Evolutionary conservation across 116 monocot genomes (phyloP).

Genomic region (Papilionanthe hybrid): DNA sequence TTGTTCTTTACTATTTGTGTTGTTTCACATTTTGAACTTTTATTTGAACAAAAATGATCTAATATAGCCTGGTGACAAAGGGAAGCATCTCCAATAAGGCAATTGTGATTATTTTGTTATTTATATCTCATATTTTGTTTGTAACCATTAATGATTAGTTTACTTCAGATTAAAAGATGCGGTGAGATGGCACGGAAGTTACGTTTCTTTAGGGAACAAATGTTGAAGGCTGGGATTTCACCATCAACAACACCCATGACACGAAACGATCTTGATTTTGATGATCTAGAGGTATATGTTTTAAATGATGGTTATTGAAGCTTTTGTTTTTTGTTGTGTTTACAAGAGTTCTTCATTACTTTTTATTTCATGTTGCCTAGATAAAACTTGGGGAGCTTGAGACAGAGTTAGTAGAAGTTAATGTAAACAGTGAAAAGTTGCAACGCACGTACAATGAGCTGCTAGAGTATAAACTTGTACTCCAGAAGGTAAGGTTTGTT

Average conservation of each 20-base stretch:
- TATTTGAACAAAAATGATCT: not conserved
- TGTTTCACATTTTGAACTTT: not conserved
- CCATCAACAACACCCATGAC: slow-evolving; percentile 37
- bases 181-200: slow-evolving; percentile 98
- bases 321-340: slow-evolving; percentile 4
- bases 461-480: slow-evolving; percentile 85
- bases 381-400: slow-evolving; percentile 90
- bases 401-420: slow-evolving; percentile 89
- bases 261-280: slow-evolving; percentile 52
- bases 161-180: slow-evolving; percentile 86
- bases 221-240: slow-evolving; percentile 71
- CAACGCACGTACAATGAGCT: slow-evolving; percentile 90
- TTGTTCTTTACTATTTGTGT: not conserved
- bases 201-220: slow-evolving; percentile 87
- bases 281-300: slow-evolving; percentile 84
- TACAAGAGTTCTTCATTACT: not conserved
- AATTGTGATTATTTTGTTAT: not conserved
- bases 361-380: slow-evolving; percentile 33
- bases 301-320: not conserved
- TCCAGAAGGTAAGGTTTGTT: slow-evolving; percentile 61
- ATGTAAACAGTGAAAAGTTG: slow-evolving; percentile 88
- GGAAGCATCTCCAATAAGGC: not conserved
- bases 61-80: not conserved
- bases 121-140: not conserved
- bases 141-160: not conserved